A percentile compares a stretch with the other conserved stretches of the same genome.
Conservation (phyloP, 495 filamentous ascomycete genomes). For the Hypoxylon rickii region DNA sequence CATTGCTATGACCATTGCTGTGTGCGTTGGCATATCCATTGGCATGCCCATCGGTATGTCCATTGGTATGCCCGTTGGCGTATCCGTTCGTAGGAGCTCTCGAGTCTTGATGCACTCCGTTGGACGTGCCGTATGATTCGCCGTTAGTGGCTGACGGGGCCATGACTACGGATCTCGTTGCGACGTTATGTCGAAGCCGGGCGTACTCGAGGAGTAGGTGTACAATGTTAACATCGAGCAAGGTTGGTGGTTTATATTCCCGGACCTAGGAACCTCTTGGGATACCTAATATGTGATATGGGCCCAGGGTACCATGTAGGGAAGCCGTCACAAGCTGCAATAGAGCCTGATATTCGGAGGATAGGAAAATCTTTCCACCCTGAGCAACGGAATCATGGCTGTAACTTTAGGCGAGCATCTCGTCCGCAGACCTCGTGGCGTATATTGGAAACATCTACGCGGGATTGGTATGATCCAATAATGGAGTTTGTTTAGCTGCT, state of each 20-base stretch:
- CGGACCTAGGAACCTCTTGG: slow-evolving; percentile 20
- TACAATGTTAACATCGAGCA: slow-evolving; percentile 24
- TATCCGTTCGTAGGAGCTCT: slow-evolving; percentile 44
- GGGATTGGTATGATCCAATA: slow-evolving; percentile 32
- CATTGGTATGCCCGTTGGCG: slow-evolving; percentile 45
- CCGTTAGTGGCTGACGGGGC: slow-evolving; percentile 49
- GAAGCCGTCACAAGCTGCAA: slow-evolving; percentile 15
- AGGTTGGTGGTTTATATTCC: slow-evolving; percentile 33
- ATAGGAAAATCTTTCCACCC: slow-evolving; percentile 42
- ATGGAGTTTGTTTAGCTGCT: slow-evolving; percentile 8
- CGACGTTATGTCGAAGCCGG: slow-evolving; percentile 28
- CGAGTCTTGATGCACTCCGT: slow-evolving; percentile 33
- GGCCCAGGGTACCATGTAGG: slow-evolving; percentile 16
- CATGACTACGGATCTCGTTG: slow-evolving; percentile 43
- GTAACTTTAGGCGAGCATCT: slow-evolving; percentile 37
- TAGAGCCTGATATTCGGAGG: slow-evolving; percentile 34
- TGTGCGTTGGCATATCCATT: slow-evolving; percentile 21
- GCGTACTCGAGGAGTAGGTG: slow-evolving; percentile 23
- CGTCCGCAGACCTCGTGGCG: slow-evolving; percentile 21
- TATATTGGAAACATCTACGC: slow-evolving; percentile 36
- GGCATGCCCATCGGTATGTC: slow-evolving; percentile 30
- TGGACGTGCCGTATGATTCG: slow-evolving; percentile 42
- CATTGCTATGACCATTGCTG: slow-evolving; percentile 18
- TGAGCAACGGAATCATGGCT: slow-evolving; percentile 36
- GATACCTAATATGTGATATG: slow-evolving; percentile 30